A percentile compares a stretch with the other conserved stretches of the same genome.
Evolutionary conservation across 2,329 filamentous ascomycete species (phyloP).

Genomic region (Aspergillus vadensis): DNA sequence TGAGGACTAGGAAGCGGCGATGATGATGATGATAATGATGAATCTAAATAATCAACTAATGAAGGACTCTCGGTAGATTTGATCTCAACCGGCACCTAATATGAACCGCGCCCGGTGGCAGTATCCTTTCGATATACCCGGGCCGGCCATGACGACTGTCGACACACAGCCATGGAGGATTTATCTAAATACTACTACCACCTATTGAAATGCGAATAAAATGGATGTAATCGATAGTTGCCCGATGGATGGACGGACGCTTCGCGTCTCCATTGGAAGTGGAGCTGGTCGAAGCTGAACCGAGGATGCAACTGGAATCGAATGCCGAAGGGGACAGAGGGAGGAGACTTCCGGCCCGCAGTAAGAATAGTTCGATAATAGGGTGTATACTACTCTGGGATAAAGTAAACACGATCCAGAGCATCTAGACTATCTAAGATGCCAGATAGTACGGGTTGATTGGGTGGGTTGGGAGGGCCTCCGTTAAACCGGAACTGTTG

Average conservation of each 20-base stretch:
- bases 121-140: neutral
- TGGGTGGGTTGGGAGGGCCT: neutral
- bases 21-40: neutral
- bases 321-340: conserved; percentile 1
- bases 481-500: neutral
- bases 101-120: neutral
- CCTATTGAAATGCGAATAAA: no score
- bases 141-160: neutral
- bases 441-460: neutral
- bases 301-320: conserved; percentile 3
- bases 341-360: neutral
- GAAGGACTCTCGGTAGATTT: neutral
- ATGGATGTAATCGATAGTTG: neutral
- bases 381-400: neutral
- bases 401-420: neutral
- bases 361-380: neutral
- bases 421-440: neutral
- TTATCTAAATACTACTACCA: no score
- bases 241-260: neutral
- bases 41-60: neutral
- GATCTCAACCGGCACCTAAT: neutral
- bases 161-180: neutral
- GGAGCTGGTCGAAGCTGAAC: conserved; percentile 2
- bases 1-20: no score
- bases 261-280: neutral